phyloP scores from a whole-genome alignment of 768 basidiomycete species.

The Coprinopsis marcescibilis region DNA sequence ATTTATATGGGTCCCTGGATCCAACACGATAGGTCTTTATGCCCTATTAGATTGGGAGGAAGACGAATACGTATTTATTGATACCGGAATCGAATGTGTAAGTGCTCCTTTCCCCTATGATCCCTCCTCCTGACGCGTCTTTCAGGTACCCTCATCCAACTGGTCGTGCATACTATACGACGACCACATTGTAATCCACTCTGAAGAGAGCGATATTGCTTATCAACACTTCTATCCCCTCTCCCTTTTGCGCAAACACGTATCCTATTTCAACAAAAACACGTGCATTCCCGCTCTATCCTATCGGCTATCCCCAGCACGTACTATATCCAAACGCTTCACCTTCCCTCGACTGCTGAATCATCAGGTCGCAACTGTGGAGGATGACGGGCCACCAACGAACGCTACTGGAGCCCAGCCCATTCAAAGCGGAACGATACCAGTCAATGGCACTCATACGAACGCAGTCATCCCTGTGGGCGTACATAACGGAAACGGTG shows the following conservation, averaged over 20 bases:
- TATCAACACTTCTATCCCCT: constrained; percentile 68
- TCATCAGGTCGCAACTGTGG: background rate
- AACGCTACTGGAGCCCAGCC: constrained; percentile 8
- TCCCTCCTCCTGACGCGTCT: constrained; percentile 2
- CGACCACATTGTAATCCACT: constrained; percentile 64
- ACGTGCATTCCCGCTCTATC: constrained; percentile 36
- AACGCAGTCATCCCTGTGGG: constrained; percentile 4
- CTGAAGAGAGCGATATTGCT: constrained; percentile 60
- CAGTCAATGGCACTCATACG: constrained; percentile 6
- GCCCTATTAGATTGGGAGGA: constrained; percentile 62
- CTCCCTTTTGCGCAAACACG: constrained; percentile 31
- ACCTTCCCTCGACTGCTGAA: constrained; percentile 32
- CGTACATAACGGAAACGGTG: background rate
- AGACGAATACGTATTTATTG: constrained; percentile 63
- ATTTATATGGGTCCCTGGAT: constrained; percentile 59
- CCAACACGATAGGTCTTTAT: constrained; percentile 55
- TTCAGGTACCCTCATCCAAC: constrained; percentile 59
- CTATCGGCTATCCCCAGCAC: constrained; percentile 34
- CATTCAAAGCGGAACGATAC: constrained; percentile 11
- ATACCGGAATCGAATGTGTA: constrained; percentile 70
- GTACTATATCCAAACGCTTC: constrained; percentile 47
- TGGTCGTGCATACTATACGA: constrained; percentile 74
- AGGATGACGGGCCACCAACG: constrained; percentile 13
- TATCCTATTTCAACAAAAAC: constrained; percentile 19
- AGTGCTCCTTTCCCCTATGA: constrained; percentile 22